These are phyloP conservation scores for Xylariaceae sp. DNA, from an alignment of 2,329 filamentous ascomycete species.

Conservation along the genomic window DNA sequence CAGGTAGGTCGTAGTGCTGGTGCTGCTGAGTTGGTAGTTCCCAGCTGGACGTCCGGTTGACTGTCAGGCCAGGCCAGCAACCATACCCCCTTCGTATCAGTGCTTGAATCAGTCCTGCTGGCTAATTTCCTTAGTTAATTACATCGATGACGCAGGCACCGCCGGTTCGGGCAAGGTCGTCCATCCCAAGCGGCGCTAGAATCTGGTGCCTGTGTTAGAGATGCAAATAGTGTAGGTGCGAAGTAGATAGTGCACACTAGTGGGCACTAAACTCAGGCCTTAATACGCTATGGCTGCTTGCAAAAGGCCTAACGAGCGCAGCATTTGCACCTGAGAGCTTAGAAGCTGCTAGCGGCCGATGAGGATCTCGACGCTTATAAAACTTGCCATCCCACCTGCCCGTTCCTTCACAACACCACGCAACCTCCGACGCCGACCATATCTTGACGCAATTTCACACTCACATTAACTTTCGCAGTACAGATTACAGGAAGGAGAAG, in stretches of 20 bases:
- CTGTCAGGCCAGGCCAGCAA: not conserved
- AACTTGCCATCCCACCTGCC: not conserved
- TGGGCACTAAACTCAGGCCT: not conserved
- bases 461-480: not conserved
- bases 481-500: no score
- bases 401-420: not conserved
- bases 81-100: constrained; percentile 1
- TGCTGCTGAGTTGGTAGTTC: no score
- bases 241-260: not conserved
- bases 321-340: no score
- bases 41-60: no score
- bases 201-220: not conserved
- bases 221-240: not conserved
- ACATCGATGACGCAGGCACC: constrained; percentile 14
- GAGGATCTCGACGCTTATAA: no score
- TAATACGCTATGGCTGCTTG: not conserved
- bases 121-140: constrained; percentile 1
- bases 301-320: no score
- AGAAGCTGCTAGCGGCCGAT: no score
- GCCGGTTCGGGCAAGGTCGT: constrained; percentile 10
- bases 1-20: not conserved
- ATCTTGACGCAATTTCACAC: not conserved
- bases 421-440: not conserved
- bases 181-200: constrained; percentile 10
- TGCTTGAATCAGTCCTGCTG: constrained; percentile 2